Evolutionary conservation across 495 filamentous ascomycete species (phyloP).

Genomic region (Xanthoparmelia taractica): DNA sequence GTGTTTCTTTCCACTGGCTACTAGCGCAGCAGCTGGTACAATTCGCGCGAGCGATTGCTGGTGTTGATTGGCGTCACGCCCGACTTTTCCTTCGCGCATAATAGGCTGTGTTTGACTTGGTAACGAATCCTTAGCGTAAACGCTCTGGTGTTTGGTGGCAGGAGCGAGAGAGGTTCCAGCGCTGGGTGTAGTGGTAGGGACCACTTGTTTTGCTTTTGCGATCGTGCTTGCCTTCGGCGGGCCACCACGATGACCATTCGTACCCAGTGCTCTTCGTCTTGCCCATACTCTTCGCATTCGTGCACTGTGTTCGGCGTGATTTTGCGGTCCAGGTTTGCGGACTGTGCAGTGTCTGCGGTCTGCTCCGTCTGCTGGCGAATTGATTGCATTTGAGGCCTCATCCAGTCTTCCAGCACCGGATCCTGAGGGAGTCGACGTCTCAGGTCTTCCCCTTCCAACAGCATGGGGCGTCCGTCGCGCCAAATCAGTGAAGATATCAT

Average conservation of each 20-base stretch:
- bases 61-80: neutral
- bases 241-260: constrained; percentile 5
- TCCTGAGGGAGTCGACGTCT: neutral
- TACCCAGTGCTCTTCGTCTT: constrained; percentile 8
- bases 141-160: neutral
- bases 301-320: neutral
- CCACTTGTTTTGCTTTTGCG: neutral
- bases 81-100: neutral
- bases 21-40: neutral
- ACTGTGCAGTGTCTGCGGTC: neutral
- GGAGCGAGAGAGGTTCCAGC: neutral
- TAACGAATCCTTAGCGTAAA: neutral
- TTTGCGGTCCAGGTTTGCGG: neutral
- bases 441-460: neutral
- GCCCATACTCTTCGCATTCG: constrained; percentile 6
- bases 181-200: neutral
- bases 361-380: neutral
- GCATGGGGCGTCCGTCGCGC: neutral
- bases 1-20: neutral
- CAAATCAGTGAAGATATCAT: neutral
- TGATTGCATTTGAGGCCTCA: neutral
- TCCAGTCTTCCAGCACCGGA: neutral
- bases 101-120: neutral
- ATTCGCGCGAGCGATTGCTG: neutral
- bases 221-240: constrained; percentile 4